Base-by-base conservation (phyloP, 2,329 filamentous ascomycete species). In the Diaporthe nobilis region DNA sequence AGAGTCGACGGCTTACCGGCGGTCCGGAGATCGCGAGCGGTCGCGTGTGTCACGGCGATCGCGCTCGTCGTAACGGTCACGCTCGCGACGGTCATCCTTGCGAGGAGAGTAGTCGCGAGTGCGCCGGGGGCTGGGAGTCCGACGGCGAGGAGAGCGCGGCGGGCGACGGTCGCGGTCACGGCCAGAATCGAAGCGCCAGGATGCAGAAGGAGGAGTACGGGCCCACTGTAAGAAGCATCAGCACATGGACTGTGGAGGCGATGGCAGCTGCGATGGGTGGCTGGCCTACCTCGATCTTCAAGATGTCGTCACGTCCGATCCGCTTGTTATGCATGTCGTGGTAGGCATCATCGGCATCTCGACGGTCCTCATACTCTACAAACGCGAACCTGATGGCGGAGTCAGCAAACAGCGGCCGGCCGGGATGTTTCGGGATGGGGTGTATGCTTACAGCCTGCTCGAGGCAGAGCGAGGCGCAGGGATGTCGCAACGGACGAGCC, bases 261-360 rank as follows among this genome's bases (percentile, higher is more conserved):
- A 47, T 49, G 70, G 31, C 73, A 73, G 57, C 34, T 63, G 60
- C n/a, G 47, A 51, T 28, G 20, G 34, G n/a, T 60, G 7, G 44
- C 39, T 39, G 28, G 25, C 90, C 80, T 87, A 98, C 97, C 91
- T 99, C 97, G 79, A 99, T 98, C 89, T 99, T 99, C 87, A 99
- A 85, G 76, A 98, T 88, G 82, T 99, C 97, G 83, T 99, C 97
- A 78, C 96, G 94, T 65, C 95, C 96, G 81, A 99, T 95, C 80
- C 96, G 95, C 92, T 98, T 98, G 89, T 98, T 98, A 84, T 99
- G 97, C 97, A 99, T 99, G 88, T 99, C 97, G 85, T 99, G 95
- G 85, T 99, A 99, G 65, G 97, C 97, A 87, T 99, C 97, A 85
- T 99, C 97, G 78, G 97, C 96, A 89, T 99, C 97, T 81, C 97